Evolutionary conservation across 225 moss, liverwort and hornwort species (phyloP).

Genomic region (Antitrichia curtipendula): DNA sequence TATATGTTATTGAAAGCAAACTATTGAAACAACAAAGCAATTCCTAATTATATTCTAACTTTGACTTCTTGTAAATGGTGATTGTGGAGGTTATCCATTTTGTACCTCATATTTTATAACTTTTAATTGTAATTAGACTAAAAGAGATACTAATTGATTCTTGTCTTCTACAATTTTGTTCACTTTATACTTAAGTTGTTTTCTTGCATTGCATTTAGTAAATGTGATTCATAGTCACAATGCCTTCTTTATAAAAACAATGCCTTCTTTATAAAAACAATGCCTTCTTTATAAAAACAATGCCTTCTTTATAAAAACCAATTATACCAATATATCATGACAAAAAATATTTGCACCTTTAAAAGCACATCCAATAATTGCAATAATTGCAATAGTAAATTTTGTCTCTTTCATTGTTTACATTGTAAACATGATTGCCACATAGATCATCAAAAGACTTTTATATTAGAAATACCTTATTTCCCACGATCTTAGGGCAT

Average conservation of each 20-base stretch:
- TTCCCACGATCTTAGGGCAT: neutral
- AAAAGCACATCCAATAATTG: neutral
- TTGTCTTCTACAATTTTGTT: neutral
- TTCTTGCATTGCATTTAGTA: neutral
- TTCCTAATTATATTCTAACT: neutral
- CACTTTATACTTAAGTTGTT: too few relatives aligned
- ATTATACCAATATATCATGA: neutral
- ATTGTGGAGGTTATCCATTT: fast-evolving
- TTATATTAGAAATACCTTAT: neutral
- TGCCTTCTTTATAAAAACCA: neutral
- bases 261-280: neutral
- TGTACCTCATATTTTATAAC: neutral
- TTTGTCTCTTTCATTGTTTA: neutral
- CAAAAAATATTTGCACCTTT: neutral
- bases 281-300: neutral
- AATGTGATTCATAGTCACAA: neutral
- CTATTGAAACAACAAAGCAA: neutral
- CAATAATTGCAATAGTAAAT: neutral
- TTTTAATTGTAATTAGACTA: neutral
- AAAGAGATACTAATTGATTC: neutral
- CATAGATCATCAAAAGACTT: neutral
- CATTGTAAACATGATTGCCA: neutral
- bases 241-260: neutral
- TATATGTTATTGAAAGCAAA: neutral
- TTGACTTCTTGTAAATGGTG: neutral